A percentile compares a stretch with the other conserved stretches of the same genome.
phyloP scores from a whole-genome alignment of 1,284 basidiomycete species.

The Coniophora puteana region DNA sequence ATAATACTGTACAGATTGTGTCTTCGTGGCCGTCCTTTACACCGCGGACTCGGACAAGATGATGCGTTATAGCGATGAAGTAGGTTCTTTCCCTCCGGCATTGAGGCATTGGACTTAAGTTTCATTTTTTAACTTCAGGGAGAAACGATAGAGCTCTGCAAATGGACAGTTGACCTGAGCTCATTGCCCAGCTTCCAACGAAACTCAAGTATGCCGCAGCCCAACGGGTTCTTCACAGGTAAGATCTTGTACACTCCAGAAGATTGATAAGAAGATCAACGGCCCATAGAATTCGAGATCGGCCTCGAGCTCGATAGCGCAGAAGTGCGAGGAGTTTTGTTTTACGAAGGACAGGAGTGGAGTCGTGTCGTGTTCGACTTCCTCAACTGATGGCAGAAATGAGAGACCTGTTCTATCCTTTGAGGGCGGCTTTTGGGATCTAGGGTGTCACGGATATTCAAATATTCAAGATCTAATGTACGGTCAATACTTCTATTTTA shows the following conservation, averaged over 20 bases:
- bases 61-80: conserved; percentile 80
- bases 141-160: conserved; percentile 71
- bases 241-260: conserved; percentile 4
- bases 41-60: conserved; percentile 69
- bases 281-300: conserved; percentile 66
- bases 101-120: conserved; percentile 10
- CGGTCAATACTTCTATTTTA: too few relatives aligned
- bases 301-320: conserved; percentile 78
- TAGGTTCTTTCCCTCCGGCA: conserved; percentile 24
- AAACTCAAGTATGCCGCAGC: conserved; percentile 49
- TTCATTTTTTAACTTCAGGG: conserved; percentile 36
- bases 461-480: too few relatives aligned
- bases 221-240: conserved; percentile 78
- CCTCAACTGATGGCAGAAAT: conserved; percentile 30
- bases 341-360: conserved; percentile 73
- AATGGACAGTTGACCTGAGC: conserved; percentile 81
- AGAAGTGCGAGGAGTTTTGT: conserved; percentile 74
- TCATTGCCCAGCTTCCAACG: conserved; percentile 73
- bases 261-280: conserved; percentile 1
- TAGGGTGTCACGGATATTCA: too few relatives aligned
- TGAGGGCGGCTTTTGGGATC: conserved; percentile 1
- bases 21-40: conserved; percentile 75
- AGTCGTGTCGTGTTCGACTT: conserved; percentile 64
- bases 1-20: conserved; percentile 45
- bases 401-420: not conserved